Percentiles rank a stretch among this genome's conserved stretches.
Evolutionary conservation across 2,329 filamentous ascomycete species (phyloP).

Genomic region (Aspergillaceae sp.): DNA sequence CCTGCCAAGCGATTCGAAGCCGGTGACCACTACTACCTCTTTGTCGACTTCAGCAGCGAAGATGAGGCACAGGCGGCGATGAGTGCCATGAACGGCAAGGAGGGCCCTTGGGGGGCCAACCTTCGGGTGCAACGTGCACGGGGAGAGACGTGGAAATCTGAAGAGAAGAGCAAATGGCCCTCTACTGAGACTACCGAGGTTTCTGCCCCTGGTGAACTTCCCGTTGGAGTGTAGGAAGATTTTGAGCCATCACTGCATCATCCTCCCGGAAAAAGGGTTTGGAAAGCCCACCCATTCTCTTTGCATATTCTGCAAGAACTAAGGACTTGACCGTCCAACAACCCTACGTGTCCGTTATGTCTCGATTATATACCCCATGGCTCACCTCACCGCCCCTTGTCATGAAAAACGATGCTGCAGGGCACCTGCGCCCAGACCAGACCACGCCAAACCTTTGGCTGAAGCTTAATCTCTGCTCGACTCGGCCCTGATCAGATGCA

Average conservation of each 20-base stretch:
- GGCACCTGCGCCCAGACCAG: neutral
- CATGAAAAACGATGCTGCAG: neutral
- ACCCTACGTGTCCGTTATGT: too few relatives aligned
- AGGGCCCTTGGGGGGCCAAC: conserved; percentile 33
- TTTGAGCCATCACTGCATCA: neutral
- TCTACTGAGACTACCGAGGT: conserved; percentile 3
- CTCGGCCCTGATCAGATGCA: neutral
- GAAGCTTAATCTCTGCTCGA: neutral
- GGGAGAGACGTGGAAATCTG: conserved; percentile 26
- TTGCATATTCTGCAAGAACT: too few relatives aligned
- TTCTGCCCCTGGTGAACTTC: conserved; percentile 2
- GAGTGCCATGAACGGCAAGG: conserved; percentile 32
- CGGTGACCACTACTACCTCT: conserved; percentile 56
- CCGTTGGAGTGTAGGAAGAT: conserved; percentile 3
- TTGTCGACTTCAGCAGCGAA: conserved; percentile 52
- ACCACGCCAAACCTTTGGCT: neutral
- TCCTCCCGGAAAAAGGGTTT: too few relatives aligned
- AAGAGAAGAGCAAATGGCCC: conserved; percentile 19
- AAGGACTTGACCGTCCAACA: too few relatives aligned
- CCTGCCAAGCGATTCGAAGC: conserved; percentile 45
- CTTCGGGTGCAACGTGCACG: conserved; percentile 34
- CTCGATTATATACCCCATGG: too few relatives aligned
- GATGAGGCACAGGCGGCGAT: conserved; percentile 49
- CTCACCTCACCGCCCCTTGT: too few relatives aligned
- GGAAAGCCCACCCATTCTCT: too few relatives aligned